Evolutionary conservation across 208 protist species (phyloP).

Genomic region (Leishmania guyanensis): DNA sequence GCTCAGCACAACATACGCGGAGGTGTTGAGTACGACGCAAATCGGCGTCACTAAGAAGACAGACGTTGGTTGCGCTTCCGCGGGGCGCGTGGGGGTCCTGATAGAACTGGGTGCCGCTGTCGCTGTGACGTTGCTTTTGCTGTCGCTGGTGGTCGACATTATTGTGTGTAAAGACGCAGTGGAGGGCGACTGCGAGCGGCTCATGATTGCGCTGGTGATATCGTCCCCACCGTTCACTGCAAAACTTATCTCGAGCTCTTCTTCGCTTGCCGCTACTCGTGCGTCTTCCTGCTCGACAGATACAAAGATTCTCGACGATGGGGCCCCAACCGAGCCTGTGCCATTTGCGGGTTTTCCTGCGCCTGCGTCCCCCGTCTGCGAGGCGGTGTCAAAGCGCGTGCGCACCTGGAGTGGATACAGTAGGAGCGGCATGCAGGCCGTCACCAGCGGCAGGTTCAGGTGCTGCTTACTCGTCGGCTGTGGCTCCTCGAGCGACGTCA

Average conservation of each 20-base stretch:
- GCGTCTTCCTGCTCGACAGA: background rate
- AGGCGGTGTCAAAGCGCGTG: slow-evolving; percentile 11
- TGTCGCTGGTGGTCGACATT: slow-evolving; percentile 17
- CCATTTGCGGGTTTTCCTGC: background rate
- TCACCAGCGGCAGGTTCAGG: background rate
- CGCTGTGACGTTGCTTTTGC: background rate
- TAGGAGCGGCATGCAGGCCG: slow-evolving; percentile 31
- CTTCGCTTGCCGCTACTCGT: background rate
- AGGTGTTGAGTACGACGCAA: slow-evolving; percentile 30
- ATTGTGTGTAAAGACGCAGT: slow-evolving; percentile 30
- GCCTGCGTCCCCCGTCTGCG: background rate
- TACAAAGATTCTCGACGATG: background rate
- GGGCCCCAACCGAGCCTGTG: background rate
- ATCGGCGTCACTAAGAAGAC: slow-evolving; percentile 31
- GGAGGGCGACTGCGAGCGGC: background rate
- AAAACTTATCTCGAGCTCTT: background rate
- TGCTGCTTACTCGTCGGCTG: background rate
- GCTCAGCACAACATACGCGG: slow-evolving; percentile 25
- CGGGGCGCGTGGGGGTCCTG: background rate
- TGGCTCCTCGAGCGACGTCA: background rate
- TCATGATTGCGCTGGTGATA: background rate
- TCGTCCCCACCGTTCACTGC: background rate
- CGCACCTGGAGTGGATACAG: slow-evolving; percentile 24
- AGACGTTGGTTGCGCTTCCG: background rate
- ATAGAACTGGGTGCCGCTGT: background rate